Evolutionary conservation across 306 rosid genomes (phyloP).

Genomic region (Erythrophleum fordii): DNA sequence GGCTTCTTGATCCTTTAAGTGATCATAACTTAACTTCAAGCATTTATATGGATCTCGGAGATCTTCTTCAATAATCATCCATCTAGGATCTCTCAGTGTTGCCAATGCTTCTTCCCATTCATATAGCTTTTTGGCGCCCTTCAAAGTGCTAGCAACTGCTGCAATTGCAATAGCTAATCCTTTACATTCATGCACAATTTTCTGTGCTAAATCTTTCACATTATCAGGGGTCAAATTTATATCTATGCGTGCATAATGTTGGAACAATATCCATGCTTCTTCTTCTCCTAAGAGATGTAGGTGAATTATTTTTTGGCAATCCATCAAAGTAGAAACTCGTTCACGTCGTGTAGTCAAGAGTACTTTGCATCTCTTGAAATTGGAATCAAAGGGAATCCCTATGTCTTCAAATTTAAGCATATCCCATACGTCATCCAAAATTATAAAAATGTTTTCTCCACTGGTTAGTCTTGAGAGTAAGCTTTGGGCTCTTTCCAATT

Average conservation of each 20-base stretch:
- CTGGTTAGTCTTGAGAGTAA: neutral
- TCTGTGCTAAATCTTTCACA: neutral
- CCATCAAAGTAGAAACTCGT: neutral
- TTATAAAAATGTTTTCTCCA: neutral
- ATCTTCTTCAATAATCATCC: neutral
- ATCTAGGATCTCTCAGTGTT: neutral
- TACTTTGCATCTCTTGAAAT: neutral
- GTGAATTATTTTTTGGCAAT: neutral
- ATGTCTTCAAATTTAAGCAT: neutral
- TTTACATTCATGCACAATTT: neutral
- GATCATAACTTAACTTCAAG: neutral
- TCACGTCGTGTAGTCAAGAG: neutral
- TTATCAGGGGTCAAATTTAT: fast-evolving
- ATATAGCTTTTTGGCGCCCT: neutral
- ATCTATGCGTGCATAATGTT: neutral
- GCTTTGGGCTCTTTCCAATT: no score
- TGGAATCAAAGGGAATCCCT: no score
- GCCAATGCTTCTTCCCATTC: neutral
- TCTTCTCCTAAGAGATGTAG: neutral
- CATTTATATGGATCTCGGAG: neutral
- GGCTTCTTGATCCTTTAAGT: neutral
- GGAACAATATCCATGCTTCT: neutral
- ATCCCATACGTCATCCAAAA: neutral
- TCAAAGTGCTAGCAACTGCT: neutral
- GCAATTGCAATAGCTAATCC: neutral